Conservation (phyloP, 164 flowering plant genomes). For the Nymphaea colorata region DNA sequence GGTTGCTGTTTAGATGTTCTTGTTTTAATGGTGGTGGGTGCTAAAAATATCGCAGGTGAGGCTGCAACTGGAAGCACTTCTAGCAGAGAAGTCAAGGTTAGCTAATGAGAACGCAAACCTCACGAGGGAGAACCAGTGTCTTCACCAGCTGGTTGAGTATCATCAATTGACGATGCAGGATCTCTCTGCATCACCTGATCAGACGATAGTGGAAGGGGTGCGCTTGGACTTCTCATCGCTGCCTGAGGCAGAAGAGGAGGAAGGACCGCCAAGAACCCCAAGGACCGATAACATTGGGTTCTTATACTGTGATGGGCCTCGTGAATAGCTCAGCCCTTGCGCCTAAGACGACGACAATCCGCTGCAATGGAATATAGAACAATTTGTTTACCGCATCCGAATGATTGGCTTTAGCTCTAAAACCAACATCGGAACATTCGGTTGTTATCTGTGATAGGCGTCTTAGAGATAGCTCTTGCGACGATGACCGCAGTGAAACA, state of each 20-base stretch:
- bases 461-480: no score
- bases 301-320: no score
- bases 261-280: slow-evolving; percentile 3
- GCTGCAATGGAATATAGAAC: no score
- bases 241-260: not conserved
- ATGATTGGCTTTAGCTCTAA: no score
- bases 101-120: slow-evolving; percentile 83
- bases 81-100: slow-evolving; percentile 79
- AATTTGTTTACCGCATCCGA: no score
- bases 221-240: slow-evolving; percentile 81
- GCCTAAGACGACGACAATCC: no score
- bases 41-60: slow-evolving; percentile 45
- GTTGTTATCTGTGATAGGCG: no score
- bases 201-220: slow-evolving; percentile 29
- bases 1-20: not conserved
- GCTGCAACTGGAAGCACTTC: slow-evolving; percentile 89
- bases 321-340: no score
- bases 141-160: slow-evolving; percentile 84
- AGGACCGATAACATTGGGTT: no score
- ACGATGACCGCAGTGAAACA: no score
- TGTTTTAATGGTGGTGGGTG: not conserved
- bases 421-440: no score
- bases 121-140: slow-evolving; percentile 73
- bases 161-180: slow-evolving; percentile 69
- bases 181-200: slow-evolving; percentile 54